Conservation (phyloP, 2,329 filamentous ascomycete genomes). For the Akanthomyces muscarius region DNA sequence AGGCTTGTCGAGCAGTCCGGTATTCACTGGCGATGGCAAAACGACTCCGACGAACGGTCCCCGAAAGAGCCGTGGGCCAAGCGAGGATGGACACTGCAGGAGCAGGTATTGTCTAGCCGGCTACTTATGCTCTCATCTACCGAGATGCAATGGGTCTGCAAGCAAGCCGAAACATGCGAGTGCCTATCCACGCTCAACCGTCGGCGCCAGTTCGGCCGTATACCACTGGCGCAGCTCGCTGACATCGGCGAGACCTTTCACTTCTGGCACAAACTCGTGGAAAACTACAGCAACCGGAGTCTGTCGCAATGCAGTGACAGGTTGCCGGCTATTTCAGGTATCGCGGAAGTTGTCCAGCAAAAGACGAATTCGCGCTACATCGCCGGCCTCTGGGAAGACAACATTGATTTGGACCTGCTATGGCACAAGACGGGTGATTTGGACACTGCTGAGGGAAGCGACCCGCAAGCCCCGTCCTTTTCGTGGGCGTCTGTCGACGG, state of each 20-base stretch:
- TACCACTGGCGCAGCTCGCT: slow-evolving; percentile 20
- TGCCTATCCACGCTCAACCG: slow-evolving; percentile 25
- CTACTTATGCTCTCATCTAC: slow-evolving; percentile 11
- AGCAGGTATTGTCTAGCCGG: slow-evolving; percentile 9
- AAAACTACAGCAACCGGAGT: slow-evolving; percentile 26
- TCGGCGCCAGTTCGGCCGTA: slow-evolving; percentile 23
- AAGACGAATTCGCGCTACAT: slow-evolving; percentile 24
- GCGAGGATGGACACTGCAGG: slow-evolving; percentile 20
- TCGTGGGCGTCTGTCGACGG: slow-evolving; percentile 25
- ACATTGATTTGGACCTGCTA: slow-evolving; percentile 24
- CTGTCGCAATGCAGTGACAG: slow-evolving; percentile 25
- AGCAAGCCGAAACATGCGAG: slow-evolving; percentile 22
- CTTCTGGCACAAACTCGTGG: slow-evolving; percentile 28
- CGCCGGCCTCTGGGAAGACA: slow-evolving; percentile 29
- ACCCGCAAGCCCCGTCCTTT: slow-evolving; percentile 23
- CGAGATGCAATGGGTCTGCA: slow-evolving; percentile 22
- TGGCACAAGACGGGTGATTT: slow-evolving; percentile 20
- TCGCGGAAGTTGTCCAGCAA: slow-evolving; percentile 25
- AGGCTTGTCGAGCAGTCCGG: not conserved
- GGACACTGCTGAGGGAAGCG: not conserved
- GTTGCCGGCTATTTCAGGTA: slow-evolving; percentile 29
- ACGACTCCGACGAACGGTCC: not conserved
- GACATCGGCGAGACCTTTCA: slow-evolving; percentile 21
- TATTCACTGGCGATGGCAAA: slow-evolving; percentile 10
- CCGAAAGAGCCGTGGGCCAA: slow-evolving; percentile 18